phyloP scores from a whole-genome alignment of 495 filamentous ascomycete species.

The Trichoderma reesei region DNA sequence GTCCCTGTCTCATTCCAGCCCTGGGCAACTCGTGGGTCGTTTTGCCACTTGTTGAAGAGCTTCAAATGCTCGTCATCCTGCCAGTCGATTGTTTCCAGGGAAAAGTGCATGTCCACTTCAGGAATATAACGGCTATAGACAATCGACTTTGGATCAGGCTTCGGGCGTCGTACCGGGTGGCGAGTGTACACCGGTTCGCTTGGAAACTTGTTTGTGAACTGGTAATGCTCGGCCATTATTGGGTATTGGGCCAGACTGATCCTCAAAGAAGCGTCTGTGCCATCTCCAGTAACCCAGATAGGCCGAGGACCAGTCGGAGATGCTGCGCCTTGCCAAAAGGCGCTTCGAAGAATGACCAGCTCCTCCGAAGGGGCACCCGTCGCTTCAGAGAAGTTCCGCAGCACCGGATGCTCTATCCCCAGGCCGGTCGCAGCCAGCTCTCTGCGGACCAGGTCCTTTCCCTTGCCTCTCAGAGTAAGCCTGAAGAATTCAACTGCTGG shows the following conservation, averaged over 20 bases:
- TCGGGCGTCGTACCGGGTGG: slow-evolving; percentile 51
- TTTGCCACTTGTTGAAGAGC: slow-evolving; percentile 60
- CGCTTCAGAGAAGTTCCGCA: slow-evolving; percentile 7
- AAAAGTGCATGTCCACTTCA: slow-evolving; percentile 54
- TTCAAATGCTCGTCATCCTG: slow-evolving; percentile 41
- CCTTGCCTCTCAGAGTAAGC: slow-evolving; percentile 33
- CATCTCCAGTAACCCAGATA: slow-evolving; percentile 40
- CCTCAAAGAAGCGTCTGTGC: slow-evolving; percentile 24
- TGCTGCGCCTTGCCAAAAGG: slow-evolving; percentile 62
- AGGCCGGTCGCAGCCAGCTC: slow-evolving; percentile 46
- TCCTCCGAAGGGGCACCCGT: slow-evolving; percentile 2
- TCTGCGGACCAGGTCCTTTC: slow-evolving; percentile 28
- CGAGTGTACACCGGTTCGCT: slow-evolving; percentile 20
- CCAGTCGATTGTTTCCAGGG: slow-evolving; percentile 53
- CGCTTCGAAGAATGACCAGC: slow-evolving; percentile 29
- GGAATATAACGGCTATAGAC: slow-evolving; percentile 61
- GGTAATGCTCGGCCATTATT: slow-evolving; percentile 42
- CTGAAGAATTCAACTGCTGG: slow-evolving; percentile 46
- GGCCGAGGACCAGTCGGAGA: slow-evolving; percentile 54
- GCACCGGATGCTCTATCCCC: slow-evolving; percentile 38
- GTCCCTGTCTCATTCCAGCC: slow-evolving; percentile 63
- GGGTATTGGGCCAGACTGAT: slow-evolving; percentile 42
- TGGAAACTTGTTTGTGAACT: slow-evolving; percentile 35
- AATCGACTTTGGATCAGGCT: slow-evolving; percentile 50
- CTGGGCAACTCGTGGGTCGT: slow-evolving; percentile 58